These are phyloP conservation scores for Aspergillus ibericus DNA, from an alignment of 2,329 filamentous ascomycete genomes.

Conservation along the genomic window DNA sequence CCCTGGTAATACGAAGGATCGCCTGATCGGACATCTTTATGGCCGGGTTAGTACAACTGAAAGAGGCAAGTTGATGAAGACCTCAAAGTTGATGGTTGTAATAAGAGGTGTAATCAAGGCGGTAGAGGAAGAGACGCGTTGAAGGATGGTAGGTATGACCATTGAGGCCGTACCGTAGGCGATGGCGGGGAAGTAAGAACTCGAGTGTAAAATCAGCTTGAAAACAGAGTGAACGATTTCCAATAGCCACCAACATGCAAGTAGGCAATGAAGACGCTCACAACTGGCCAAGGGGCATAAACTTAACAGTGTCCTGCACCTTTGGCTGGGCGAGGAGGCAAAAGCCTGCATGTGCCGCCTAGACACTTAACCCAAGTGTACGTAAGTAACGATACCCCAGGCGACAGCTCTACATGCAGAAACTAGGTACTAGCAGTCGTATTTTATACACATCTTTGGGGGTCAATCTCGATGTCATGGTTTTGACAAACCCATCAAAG, in stretches of 20 bases:
- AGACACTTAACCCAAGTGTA: background rate
- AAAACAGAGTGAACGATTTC: background rate
- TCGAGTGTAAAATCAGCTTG: background rate
- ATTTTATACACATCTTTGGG: background rate
- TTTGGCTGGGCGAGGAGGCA: background rate
- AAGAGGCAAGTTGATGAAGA: background rate
- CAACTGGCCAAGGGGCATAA: background rate
- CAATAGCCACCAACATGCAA: background rate
- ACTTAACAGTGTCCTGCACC: background rate
- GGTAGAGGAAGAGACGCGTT: background rate
- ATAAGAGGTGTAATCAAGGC: no score
- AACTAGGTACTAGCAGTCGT: background rate
- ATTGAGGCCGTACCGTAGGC: background rate
- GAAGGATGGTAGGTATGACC: background rate
- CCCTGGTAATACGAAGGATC: slow-evolving; percentile 83
- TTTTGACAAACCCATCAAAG: background rate
- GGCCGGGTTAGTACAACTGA: background rate
- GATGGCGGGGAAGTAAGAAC: background rate
- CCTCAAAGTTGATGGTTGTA: background rate
- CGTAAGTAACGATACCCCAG: background rate
- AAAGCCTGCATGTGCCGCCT: background rate
- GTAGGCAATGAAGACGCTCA: background rate
- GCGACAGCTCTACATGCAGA: background rate
- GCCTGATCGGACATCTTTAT: slow-evolving; percentile 73
- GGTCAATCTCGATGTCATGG: background rate